A percentile compares a stretch with the other conserved stretches of the same genome.
phyloP scores from a whole-genome alignment of 257 asterid genomes.

The Knoxia roxburghii region DNA sequence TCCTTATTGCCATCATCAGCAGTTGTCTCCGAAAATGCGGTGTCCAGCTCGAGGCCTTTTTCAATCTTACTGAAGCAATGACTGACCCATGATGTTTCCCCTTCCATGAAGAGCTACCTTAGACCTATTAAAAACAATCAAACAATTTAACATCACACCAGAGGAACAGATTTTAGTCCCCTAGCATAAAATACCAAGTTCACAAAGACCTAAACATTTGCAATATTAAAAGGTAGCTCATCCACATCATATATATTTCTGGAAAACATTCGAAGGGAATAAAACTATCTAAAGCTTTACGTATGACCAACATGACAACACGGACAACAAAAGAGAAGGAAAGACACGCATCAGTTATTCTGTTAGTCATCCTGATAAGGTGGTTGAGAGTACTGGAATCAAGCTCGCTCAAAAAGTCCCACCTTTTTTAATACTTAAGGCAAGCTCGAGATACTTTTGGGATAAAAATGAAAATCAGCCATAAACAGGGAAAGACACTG shows the following conservation, averaged over 20 bases:
- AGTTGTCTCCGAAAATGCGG: constrained; percentile 44
- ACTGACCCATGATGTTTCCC: constrained; percentile 78
- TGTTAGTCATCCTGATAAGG: not conserved
- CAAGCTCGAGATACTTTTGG: not conserved
- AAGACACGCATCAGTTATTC: not conserved
- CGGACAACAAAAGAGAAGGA: not conserved
- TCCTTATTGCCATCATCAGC: constrained; percentile 51
- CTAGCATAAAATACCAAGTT: constrained; percentile 4
- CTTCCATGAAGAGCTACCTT: constrained; percentile 52
- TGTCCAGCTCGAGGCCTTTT: constrained; percentile 26
- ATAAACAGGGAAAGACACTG: no score
- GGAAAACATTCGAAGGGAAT: not conserved
- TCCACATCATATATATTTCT: not conserved
- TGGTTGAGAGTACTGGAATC: not conserved
- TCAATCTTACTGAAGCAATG: constrained; percentile 42
- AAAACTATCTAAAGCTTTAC: not conserved
- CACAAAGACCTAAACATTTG: no score
- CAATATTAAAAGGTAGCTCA: not conserved
- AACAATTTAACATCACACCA: not conserved
- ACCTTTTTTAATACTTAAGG: not conserved
- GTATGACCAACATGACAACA: not conserved
- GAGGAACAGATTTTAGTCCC: not conserved
- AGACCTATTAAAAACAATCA: constrained; percentile 15
- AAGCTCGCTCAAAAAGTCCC: not conserved
- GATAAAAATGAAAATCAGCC: not conserved